Evolutionary conservation across 805 yeast species (phyloP).

Genomic region (Candida endomychidarum): DNA sequence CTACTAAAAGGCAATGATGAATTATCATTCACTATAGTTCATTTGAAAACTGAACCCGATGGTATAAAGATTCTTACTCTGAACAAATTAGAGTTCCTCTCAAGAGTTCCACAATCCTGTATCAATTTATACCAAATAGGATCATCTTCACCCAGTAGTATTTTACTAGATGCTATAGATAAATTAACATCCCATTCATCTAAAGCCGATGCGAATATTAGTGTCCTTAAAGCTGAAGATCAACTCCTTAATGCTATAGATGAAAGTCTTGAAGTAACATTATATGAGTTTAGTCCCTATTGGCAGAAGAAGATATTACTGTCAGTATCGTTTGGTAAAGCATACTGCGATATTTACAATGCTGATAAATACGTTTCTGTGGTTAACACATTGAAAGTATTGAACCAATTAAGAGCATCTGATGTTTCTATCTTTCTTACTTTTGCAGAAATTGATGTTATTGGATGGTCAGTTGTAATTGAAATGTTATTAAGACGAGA

Average conservation of each 20-base stretch:
- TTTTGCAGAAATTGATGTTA: slow-evolving; percentile 44
- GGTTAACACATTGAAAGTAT: slow-evolving; percentile 59
- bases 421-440: slow-evolving; percentile 74
- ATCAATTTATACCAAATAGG: slow-evolving; percentile 76
- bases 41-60: slow-evolving; percentile 57
- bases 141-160: slow-evolving; percentile 78
- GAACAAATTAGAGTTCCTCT: slow-evolving; percentile 57
- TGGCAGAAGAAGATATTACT: slow-evolving; percentile 79
- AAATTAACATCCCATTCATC: slow-evolving; percentile 68
- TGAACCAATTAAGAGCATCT: slow-evolving; percentile 65
- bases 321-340: slow-evolving; percentile 87
- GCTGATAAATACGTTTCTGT: slow-evolving; percentile 63
- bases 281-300: slow-evolving; percentile 70
- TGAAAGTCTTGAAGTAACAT: slow-evolving; percentile 70
- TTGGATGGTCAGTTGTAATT: slow-evolving; percentile 59
- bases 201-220: slow-evolving; percentile 75
- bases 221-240: slow-evolving; percentile 45
- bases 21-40: slow-evolving; percentile 33
- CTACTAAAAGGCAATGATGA: slow-evolving; percentile 19
- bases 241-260: slow-evolving; percentile 59
- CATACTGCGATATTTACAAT: slow-evolving; percentile 49
- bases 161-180: slow-evolving; percentile 71
- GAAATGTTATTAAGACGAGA: slow-evolving; percentile 57
- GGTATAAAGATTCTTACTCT: slow-evolving; percentile 69
- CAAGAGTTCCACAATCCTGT: slow-evolving; percentile 58